Evolutionary conservation across 345 rosid genomes (phyloP).

Genomic region (Balakata baccata): DNA sequence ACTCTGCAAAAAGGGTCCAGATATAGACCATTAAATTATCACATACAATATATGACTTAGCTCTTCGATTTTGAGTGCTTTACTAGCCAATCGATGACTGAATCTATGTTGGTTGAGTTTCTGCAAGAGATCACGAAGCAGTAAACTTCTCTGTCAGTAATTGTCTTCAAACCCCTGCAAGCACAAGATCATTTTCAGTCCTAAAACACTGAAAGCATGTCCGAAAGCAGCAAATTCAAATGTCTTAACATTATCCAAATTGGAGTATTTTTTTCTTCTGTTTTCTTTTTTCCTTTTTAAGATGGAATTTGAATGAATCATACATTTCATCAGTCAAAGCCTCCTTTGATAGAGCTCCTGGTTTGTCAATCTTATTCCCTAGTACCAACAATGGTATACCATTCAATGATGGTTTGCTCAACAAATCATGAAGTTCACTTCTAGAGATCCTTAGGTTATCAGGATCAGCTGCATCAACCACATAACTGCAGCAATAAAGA

Average conservation of each 20-base stretch:
- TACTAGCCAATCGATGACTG: slow-evolving; percentile 68
- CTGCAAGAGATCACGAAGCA: slow-evolving; percentile 75
- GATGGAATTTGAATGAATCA: slow-evolving; percentile 8
- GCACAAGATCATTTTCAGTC: not conserved
- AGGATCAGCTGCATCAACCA: slow-evolving; percentile 66
- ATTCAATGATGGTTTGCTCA: slow-evolving; percentile 55
- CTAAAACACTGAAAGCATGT: not conserved
- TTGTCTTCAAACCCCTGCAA: slow-evolving; percentile 55
- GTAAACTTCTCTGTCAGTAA: slow-evolving; percentile 56
- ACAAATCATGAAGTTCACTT: slow-evolving; percentile 66
- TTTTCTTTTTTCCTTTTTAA: not conserved
- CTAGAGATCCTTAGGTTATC: slow-evolving; percentile 55
- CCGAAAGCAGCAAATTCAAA: not conserved
- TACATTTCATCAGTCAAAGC: slow-evolving; percentile 54
- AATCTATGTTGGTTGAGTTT: slow-evolving; percentile 64
- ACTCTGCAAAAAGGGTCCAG: not conserved
- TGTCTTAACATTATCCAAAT: too few species aligned
- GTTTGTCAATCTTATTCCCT: slow-evolving; percentile 71
- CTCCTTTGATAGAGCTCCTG: slow-evolving; percentile 57
- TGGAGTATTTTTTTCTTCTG: not conserved
- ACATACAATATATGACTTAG: slow-evolving; percentile 17
- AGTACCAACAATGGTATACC: slow-evolving; percentile 67
- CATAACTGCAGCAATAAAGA: slow-evolving; percentile 39
- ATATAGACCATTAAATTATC: not conserved
- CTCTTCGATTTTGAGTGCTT: slow-evolving; percentile 65